Conservation (phyloP, 1,284 basidiomycete species). For the Trametes pubescens region DNA sequence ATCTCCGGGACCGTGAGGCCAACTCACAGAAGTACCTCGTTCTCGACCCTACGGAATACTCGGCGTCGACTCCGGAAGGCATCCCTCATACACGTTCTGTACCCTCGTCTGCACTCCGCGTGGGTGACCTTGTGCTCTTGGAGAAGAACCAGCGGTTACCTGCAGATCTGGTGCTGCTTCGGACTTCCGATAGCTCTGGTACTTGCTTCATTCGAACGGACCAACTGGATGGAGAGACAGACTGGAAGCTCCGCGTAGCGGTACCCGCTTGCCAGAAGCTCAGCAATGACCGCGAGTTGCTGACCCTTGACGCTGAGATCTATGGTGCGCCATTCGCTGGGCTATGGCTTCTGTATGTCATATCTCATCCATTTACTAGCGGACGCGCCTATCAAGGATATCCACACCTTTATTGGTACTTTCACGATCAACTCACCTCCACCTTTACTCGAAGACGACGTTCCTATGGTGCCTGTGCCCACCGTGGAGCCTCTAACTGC, state of each 20-base stretch:
- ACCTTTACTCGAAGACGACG: conserved; percentile 54
- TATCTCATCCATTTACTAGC: conserved; percentile 55
- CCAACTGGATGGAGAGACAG: conserved; percentile 98
- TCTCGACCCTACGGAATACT: conserved; percentile 61
- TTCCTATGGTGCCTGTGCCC: conserved; percentile 63
- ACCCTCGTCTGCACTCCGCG: conserved; percentile 88
- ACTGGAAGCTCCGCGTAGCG: conserved; percentile 97
- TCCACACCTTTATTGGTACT: conserved; percentile 95
- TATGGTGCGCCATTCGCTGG: conserved; percentile 62
- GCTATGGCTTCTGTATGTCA: conserved; percentile 24
- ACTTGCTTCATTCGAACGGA: conserved; percentile 99
- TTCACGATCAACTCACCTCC: conserved; percentile 77
- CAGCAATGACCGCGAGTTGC: conserved; percentile 69
- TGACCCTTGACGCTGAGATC: conserved; percentile 82
- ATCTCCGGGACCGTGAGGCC: conserved; percentile 91
- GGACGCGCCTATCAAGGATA: conserved; percentile 96
- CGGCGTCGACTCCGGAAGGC: conserved; percentile 40
- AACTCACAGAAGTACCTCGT: conserved; percentile 94
- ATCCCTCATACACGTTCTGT: conserved; percentile 75
- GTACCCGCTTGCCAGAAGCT: conserved; percentile 86
- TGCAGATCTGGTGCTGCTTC: conserved; percentile 91
- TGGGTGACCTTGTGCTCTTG: conserved; percentile 91
- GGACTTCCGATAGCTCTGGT: conserved; percentile 87
- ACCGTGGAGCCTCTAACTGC: conserved; percentile 85
- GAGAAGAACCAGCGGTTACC: conserved; percentile 99